Conservation (phyloP, 2,329 filamentous ascomycete genomes). For the Nigrospora sphaerica region DNA sequence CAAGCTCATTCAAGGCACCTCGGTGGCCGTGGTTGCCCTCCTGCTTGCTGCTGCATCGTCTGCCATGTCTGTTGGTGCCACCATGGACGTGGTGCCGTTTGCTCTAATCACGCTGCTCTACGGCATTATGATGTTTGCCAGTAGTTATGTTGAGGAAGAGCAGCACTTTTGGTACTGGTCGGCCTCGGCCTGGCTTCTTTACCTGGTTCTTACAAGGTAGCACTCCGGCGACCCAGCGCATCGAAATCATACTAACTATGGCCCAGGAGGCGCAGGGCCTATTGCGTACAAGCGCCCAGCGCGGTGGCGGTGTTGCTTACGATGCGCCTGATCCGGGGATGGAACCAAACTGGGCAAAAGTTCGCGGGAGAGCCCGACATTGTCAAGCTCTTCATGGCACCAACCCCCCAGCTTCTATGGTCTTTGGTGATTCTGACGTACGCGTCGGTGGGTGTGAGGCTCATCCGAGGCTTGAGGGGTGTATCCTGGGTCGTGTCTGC, state of each 20-base stretch:
- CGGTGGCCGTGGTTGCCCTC: constrained; percentile 27
- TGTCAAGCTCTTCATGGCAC: constrained; percentile 60
- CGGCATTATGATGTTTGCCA: constrained; percentile 91
- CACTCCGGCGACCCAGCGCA: background rate
- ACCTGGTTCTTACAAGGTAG: constrained; percentile 40
- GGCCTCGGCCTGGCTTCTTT: constrained; percentile 60
- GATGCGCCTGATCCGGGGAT: constrained; percentile 64
- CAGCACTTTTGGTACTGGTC: constrained; percentile 99
- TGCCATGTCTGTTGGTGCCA: constrained; percentile 9
- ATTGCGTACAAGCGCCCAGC: background rate
- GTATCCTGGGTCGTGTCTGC: constrained; percentile 33
- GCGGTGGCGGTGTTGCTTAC: constrained; percentile 45
- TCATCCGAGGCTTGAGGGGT: constrained; percentile 33
- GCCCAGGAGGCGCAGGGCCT: background rate
- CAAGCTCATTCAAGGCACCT: constrained; percentile 45
- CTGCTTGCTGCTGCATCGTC: constrained; percentile 33
- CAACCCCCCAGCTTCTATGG: constrained; percentile 67
- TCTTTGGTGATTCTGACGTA: constrained; percentile 63
- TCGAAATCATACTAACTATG: background rate
- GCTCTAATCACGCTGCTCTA: constrained; percentile 54
- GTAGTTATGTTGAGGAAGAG: constrained; percentile 96
- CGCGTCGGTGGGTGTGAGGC: constrained; percentile 43
- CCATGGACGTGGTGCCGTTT: constrained; percentile 34
- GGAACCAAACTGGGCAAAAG: constrained; percentile 98
- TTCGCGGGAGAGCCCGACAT: constrained; percentile 88